These are phyloP conservation scores for Candida peoriensis DNA, from an alignment of 805 yeast species.

Conservation along the genomic window DNA sequence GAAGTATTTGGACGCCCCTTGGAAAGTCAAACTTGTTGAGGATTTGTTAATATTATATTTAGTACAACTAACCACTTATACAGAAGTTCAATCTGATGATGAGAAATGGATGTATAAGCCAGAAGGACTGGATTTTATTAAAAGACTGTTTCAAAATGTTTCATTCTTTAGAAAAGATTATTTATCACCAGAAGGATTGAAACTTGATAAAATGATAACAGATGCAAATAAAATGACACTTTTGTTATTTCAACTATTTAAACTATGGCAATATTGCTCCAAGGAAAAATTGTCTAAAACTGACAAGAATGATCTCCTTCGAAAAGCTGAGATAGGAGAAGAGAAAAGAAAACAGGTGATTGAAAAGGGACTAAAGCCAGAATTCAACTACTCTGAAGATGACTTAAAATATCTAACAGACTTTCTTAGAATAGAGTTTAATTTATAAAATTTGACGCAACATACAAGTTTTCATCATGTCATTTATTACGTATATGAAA, in stretches of 20 bases:
- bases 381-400: background rate
- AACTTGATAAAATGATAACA: slow-evolving; percentile 3
- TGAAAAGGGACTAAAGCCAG: background rate
- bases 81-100: slow-evolving; percentile 2
- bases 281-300: background rate
- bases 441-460: no score
- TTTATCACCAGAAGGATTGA: background rate
- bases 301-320: slow-evolving; percentile 1
- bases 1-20: slow-evolving; percentile 7
- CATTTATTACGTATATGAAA: no score
- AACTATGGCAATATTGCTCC: slow-evolving; percentile 13
- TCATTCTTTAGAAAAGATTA: slow-evolving; percentile 10
- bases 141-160: slow-evolving; percentile 10
- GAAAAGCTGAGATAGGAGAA: slow-evolving; percentile 13
- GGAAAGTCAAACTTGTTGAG: slow-evolving; percentile 3
- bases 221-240: slow-evolving; percentile 14
- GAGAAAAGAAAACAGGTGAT: background rate
- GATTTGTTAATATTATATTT: slow-evolving; percentile 7
- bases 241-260: slow-evolving; percentile 9
- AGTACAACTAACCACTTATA: slow-evolving; percentile 16
- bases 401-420: no score
- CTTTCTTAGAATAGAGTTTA: no score
- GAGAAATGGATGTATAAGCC: slow-evolving; percentile 8
- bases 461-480: no score
- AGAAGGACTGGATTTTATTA: slow-evolving; percentile 2